Evolutionary conservation across 169 alveolate genomes (phyloP), one percentile per base, ranked within the genome.

Genomic region (Eimeria praecox): DNA sequence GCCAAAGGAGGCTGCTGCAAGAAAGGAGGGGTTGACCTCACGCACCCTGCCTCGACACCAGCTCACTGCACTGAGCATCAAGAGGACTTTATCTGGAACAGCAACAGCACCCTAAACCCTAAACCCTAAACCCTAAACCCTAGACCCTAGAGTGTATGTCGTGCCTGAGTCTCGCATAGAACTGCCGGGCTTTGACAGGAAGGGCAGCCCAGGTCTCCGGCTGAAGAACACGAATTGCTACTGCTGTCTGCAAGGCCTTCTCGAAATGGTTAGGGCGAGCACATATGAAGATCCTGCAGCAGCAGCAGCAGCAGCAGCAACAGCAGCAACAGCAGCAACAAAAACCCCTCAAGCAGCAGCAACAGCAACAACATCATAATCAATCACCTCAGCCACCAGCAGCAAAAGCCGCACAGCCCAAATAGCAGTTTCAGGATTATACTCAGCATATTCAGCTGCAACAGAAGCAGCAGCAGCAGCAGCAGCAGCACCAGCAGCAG

Each of bases 231-330:
- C 98, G 97, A 52, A 97, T 62, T 2, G 98, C 98, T 30, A 97
- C 98, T 3, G 98, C 98, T 6, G 97, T 95, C 52, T 96, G 92
- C 59, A 96, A 94, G 8, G 98, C 98, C 97, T 96, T 97, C 80
- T 96, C 97, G 73, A 96, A 94, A 85, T 97, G 98, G 56, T 95
- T 97, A 30, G 98, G 98, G 38, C 98, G 92, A 27, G 98, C 97
- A 96, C 98, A 97, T 18, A 97, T 97, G 75, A 97, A 97, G 54
- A 95, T 59, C 69, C 69, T 59, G n/a, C 12, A 59, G 69, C 20
- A 59, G 69, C 69, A 59, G 69, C 69, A 59, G n/a, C 69, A 56
- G 22, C 69, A 52, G 18, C 62, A 52, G 62, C 62, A 1, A 22
- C 30, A 59, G 69, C 69, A 59, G 69, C 69, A 59, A 2, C 27